Conservation (phyloP, 169 alveolate genomes). For the Plasmodium chabaudi region DNA sequence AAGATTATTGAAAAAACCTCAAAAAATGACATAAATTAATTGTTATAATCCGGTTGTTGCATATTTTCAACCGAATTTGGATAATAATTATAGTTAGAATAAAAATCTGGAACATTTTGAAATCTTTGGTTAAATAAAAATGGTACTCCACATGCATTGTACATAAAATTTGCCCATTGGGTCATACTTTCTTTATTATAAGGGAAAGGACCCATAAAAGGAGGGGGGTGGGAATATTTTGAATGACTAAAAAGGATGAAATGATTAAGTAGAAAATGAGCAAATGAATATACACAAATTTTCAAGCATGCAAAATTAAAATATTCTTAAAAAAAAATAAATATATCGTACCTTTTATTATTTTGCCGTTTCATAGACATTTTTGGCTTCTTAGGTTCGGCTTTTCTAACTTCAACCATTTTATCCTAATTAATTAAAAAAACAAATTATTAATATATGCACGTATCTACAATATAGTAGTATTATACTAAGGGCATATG, state of each 20-base stretch:
- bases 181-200: constrained; percentile 66
- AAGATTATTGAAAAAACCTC: not conserved
- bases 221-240: constrained; percentile 36
- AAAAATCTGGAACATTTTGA: constrained; percentile 69
- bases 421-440: constrained; percentile 23
- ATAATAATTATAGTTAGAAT: constrained; percentile 52
- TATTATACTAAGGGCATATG: not conserved
- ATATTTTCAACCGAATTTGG: constrained; percentile 50
- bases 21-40: constrained; percentile 8
- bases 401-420: constrained; percentile 72
- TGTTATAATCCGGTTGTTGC: constrained; percentile 53
- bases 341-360: constrained; percentile 29
- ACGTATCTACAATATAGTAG: not conserved
- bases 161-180: constrained; percentile 72
- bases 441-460: not conserved
- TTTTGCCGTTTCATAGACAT: constrained; percentile 64
- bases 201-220: constrained; percentile 66
- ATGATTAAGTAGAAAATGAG: not conserved
- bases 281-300: not conserved
- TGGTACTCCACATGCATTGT: constrained; percentile 60
- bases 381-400: constrained; percentile 58
- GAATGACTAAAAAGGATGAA: constrained; percentile 22
- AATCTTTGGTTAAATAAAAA: constrained; percentile 64
- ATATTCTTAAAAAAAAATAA: constrained; percentile 3
- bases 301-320: not conserved